These are phyloP conservation scores for Cardamine chenopodiifolia DNA, from an alignment of 345 rosid species.

Conservation along the genomic window DNA sequence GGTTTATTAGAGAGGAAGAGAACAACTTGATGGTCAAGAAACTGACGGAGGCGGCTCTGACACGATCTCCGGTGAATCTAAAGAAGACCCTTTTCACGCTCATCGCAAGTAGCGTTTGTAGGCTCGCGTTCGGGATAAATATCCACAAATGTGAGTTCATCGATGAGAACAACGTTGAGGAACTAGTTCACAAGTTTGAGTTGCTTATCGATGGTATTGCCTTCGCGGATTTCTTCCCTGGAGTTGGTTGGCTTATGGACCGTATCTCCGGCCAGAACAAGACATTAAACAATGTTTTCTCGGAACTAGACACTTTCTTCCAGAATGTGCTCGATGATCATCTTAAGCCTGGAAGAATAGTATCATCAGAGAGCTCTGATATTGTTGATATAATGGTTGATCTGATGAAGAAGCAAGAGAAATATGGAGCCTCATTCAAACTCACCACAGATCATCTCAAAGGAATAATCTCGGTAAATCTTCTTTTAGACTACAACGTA, in stretches of 20 bases:
- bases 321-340: constrained; percentile 43
- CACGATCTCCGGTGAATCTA: constrained; percentile 6
- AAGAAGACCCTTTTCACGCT: constrained; percentile 11
- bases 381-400: constrained; percentile 19
- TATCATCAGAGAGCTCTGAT: not conserved
- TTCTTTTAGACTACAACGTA: not conserved
- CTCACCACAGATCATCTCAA: constrained; percentile 45
- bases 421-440: constrained; percentile 2
- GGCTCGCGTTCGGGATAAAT: not conserved
- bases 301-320: not conserved
- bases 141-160: not conserved
- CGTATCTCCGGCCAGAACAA: not conserved
- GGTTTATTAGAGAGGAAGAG: constrained; percentile 22
- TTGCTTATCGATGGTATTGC: not conserved
- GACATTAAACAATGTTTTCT: not conserved
- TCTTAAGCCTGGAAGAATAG: constrained; percentile 5
- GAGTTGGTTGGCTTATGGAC: not conserved
- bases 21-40: constrained; percentile 26
- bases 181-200: not conserved
- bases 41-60: not conserved
- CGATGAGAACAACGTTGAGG: not conserved
- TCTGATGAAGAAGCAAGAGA: constrained; percentile 31
- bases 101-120: constrained; percentile 15
- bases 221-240: not conserved
- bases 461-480: constrained; percentile 13